Percentiles rank a stretch among this genome's conserved stretches.
These are phyloP conservation scores for Kodamaea sp. DNA, from an alignment of 1,139 yeast genomes.

Conservation along the genomic window DNA sequence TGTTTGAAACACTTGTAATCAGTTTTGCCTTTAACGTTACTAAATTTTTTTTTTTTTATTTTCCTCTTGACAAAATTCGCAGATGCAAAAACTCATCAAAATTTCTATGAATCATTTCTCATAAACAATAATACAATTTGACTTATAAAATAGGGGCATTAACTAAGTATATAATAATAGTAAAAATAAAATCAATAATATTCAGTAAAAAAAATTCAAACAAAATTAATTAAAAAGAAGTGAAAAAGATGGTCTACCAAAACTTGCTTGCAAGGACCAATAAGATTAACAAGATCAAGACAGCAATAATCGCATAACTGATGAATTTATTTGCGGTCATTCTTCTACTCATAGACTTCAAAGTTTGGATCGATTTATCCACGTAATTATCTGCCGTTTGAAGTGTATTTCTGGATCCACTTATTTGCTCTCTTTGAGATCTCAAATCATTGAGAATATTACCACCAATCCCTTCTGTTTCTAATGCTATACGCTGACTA, in stretches of 20 bases:
- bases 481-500: slow-evolving; percentile 85
- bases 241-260: slow-evolving; percentile 33
- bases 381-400: slow-evolving; percentile 91
- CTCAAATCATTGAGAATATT: slow-evolving; percentile 84
- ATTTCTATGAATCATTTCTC: no score
- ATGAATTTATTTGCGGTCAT: slow-evolving; percentile 93
- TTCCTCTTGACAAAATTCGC: no score
- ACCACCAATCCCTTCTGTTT: slow-evolving; percentile 90
- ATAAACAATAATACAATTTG: no score
- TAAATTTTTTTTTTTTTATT: no score
- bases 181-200: no score
- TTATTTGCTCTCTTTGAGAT: slow-evolving; percentile 89
- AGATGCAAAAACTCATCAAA: no score
- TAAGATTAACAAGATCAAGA: slow-evolving; percentile 75
- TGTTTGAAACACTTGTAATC: no score
- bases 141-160: no score
- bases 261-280: slow-evolving; percentile 86
- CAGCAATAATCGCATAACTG: slow-evolving; percentile 92
- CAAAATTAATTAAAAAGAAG: background rate
- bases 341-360: slow-evolving; percentile 89
- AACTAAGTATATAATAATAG: no score
- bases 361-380: slow-evolving; percentile 81
- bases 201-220: background rate
- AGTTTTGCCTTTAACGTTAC: no score
- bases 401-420: slow-evolving; percentile 77